A percentile compares a stretch with the other conserved stretches of the same genome.
Conservation (phyloP, 2,329 filamentous ascomycete species). For the Teratosphaeria viscida region DNA sequence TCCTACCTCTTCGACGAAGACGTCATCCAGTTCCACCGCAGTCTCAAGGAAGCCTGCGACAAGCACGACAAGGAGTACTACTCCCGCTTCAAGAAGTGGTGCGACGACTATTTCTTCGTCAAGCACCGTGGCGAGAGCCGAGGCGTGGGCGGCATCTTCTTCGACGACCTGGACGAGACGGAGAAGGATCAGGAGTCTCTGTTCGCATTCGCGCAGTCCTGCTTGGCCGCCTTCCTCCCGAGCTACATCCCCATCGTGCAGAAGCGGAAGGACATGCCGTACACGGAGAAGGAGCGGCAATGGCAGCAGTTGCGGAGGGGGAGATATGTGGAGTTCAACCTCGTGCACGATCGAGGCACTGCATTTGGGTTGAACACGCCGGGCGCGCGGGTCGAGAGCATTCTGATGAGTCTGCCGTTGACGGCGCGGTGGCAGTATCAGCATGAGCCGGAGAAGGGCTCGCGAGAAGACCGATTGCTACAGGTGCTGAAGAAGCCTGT, state of each 20-base stretch:
- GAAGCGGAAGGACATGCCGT: slow-evolving; percentile 84
- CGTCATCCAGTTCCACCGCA: slow-evolving; percentile 90
- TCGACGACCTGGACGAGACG: slow-evolving; percentile 85
- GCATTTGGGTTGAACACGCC: slow-evolving; percentile 90
- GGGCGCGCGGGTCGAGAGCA: slow-evolving; percentile 85
- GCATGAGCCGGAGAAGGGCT: slow-evolving; percentile 69
- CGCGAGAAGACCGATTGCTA: slow-evolving; percentile 68
- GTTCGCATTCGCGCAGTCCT: slow-evolving; percentile 81
- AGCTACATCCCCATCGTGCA: slow-evolving; percentile 84
- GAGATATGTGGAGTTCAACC: slow-evolving; percentile 97
- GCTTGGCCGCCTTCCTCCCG: slow-evolving; percentile 76
- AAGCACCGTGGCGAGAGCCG: slow-evolving; percentile 81
- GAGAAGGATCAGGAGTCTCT: slow-evolving; percentile 81
- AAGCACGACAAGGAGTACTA: slow-evolving; percentile 88
- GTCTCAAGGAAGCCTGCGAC: slow-evolving; percentile 86
- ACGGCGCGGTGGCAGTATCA: slow-evolving; percentile 95
- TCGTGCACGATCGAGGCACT: slow-evolving; percentile 92
- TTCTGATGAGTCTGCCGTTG: slow-evolving; percentile 89
- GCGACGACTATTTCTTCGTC: slow-evolving; percentile 92
- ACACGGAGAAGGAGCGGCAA: slow-evolving; percentile 72
- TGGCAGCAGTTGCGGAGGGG: slow-evolving; percentile 94
- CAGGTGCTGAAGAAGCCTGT: slow-evolving; percentile 55
- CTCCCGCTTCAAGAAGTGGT: slow-evolving; percentile 93
- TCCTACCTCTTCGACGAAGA: slow-evolving; percentile 95
- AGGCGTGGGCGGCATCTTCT: slow-evolving; percentile 94